Evolutionary conservation across 495 filamentous ascomycete species (phyloP).

Genomic region (Talaromyces trachyspermus): DNA sequence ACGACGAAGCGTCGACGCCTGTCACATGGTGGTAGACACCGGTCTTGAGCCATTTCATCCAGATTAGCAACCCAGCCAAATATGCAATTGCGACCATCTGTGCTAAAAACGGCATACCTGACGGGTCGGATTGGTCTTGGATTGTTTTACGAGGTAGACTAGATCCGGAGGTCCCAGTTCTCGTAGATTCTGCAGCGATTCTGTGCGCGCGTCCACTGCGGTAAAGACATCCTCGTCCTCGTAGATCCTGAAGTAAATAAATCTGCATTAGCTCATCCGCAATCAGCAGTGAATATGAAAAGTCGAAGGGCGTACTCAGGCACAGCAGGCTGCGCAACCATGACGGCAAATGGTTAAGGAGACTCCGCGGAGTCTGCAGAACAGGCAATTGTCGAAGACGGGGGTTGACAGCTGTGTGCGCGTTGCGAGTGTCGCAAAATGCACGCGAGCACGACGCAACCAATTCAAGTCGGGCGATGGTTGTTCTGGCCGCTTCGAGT

Average conservation of each 20-base stretch:
- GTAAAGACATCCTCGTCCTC: slow-evolving; percentile 80
- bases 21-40: slow-evolving; percentile 98
- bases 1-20: slow-evolving; percentile 93
- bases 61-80: too few species aligned
- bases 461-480: background rate
- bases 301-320: slow-evolving; percentile 63
- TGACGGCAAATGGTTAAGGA: slow-evolving; percentile 34
- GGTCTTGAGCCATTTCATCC: slow-evolving; percentile 50
- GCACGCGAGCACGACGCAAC: background rate
- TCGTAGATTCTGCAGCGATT: slow-evolving; percentile 71
- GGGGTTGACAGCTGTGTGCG: too few species aligned
- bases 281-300: background rate
- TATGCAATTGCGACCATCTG: background rate
- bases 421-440: background rate
- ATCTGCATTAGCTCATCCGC: background rate
- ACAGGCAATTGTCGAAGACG: too few species aligned
- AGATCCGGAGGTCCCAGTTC: slow-evolving; percentile 94
- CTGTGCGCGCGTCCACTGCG: slow-evolving; percentile 82
- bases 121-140: slow-evolving; percentile 45
- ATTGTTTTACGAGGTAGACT: slow-evolving; percentile 89
- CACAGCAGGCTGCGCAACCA: slow-evolving; percentile 85
- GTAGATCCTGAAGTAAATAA: slow-evolving; percentile 57
- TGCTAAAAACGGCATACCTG: slow-evolving; percentile 30
- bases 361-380: background rate
- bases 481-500: background rate